A percentile compares a stretch with the other conserved stretches of the same genome.
Evolutionary conservation across 169 alveolate genomes (phyloP).

Genomic region (Plasmodium adleri): DNA sequence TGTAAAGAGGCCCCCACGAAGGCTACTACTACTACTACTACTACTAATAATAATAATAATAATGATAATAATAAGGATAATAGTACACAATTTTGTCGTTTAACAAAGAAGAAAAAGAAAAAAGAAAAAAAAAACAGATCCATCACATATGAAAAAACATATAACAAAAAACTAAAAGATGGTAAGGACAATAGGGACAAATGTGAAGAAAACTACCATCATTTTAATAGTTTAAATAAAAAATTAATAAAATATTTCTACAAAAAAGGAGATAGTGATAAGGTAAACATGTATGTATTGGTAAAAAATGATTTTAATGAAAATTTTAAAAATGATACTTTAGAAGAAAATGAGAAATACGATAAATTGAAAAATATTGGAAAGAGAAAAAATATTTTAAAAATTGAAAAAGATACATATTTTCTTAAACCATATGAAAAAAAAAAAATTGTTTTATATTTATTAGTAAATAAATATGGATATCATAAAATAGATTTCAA

Average conservation of each 20-base stretch:
- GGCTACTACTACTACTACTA: too few species aligned
- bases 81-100: background rate
- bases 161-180: background rate
- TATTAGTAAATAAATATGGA: constrained; percentile 66
- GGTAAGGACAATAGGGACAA: background rate
- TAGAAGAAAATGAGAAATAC: background rate
- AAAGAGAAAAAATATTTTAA: constrained; percentile 11
- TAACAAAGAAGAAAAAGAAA: constrained; percentile 7
- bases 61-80: too few species aligned
- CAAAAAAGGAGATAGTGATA: constrained; percentile 41
- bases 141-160: background rate
- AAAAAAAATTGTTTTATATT: constrained; percentile 46
- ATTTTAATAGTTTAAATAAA: constrained; percentile 31
- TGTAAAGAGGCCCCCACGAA: too few species aligned
- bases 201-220: background rate
- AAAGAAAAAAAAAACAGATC: constrained; percentile 4
- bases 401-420: constrained; percentile 33
- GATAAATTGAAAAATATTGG: constrained; percentile 2
- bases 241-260: constrained; percentile 57
- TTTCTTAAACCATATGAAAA: constrained; percentile 53
- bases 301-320: constrained; percentile 13
- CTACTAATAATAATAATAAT: too few species aligned
- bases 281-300: constrained; percentile 34
- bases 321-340: background rate
- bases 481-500: constrained; percentile 50